These are phyloP conservation scores for Alternaria brassicicola DNA, from an alignment of 2,329 filamentous ascomycete genomes.

Conservation along the genomic window DNA sequence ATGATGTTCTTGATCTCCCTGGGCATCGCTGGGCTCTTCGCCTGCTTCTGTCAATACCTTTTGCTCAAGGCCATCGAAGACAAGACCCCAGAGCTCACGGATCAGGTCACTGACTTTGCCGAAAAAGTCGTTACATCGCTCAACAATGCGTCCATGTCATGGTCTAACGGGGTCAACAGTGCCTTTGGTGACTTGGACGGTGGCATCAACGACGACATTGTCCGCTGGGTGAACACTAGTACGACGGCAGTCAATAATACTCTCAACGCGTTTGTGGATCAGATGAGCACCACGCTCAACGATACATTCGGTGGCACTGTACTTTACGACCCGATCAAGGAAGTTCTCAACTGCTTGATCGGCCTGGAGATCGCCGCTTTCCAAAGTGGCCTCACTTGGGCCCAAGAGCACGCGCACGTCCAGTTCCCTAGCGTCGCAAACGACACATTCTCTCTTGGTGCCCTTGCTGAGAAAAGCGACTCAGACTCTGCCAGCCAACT, in stretches of 20 bases:
- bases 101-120: slow-evolving; percentile 79
- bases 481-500: slow-evolving; percentile 69
- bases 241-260: slow-evolving; percentile 85
- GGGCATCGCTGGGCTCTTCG: slow-evolving; percentile 79
- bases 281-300: slow-evolving; percentile 76
- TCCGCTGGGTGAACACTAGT: slow-evolving; percentile 85
- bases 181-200: slow-evolving; percentile 69
- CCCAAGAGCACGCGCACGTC: slow-evolving; percentile 83
- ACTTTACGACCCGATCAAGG: slow-evolving; percentile 76
- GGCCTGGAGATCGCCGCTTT: slow-evolving; percentile 83
- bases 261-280: slow-evolving; percentile 78
- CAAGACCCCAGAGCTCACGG: slow-evolving; percentile 75
- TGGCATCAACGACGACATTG: slow-evolving; percentile 81
- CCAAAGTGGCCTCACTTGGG: slow-evolving; percentile 91
- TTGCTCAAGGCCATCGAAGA: slow-evolving; percentile 75
- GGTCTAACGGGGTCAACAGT: slow-evolving; percentile 77
- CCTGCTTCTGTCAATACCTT: slow-evolving; percentile 81
- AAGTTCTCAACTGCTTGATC: slow-evolving; percentile 85
- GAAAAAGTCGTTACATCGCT: slow-evolving; percentile 76
- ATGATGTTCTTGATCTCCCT: slow-evolving; percentile 87
- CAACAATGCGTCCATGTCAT: slow-evolving; percentile 73
- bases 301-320: slow-evolving; percentile 81
- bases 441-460: slow-evolving; percentile 83
- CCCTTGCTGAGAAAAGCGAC: slow-evolving; percentile 61
- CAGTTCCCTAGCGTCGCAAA: slow-evolving; percentile 77